phyloP scores from a whole-genome alignment of 257 asterid genomes.

The Salvia miltiorrhiza region DNA sequence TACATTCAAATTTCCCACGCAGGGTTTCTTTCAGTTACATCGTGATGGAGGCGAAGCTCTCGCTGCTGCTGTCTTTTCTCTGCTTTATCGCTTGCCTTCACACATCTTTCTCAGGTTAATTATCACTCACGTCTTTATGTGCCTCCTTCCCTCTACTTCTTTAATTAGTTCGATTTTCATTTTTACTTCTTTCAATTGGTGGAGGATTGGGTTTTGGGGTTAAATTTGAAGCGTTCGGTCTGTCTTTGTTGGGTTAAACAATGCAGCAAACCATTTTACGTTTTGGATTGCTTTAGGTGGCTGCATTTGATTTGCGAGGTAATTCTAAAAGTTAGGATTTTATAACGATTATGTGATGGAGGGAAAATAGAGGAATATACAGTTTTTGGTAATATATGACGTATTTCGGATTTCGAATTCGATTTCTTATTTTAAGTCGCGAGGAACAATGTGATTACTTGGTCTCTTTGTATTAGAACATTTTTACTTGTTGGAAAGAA shows the following conservation, averaged over 20 bases:
- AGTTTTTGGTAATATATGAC: neutral
- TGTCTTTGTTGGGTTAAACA: neutral
- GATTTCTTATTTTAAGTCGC: neutral
- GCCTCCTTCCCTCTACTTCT: neutral
- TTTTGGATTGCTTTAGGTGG: slow-evolving; percentile 7
- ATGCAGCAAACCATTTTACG: slow-evolving; percentile 1
- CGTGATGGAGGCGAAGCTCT: slow-evolving; percentile 52
- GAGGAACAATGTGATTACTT: neutral
- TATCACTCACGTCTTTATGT: neutral
- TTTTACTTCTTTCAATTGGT: neutral
- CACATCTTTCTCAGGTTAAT: slow-evolving; percentile 52
- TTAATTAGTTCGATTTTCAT: neutral
- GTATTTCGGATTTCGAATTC: neutral
- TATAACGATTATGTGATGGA: neutral
- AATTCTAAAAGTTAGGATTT: neutral
- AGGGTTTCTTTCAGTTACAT: slow-evolving; percentile 1
- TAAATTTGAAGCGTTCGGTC: neutral
- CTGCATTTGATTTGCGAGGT: slow-evolving; percentile 10
- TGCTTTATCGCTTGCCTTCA: slow-evolving; percentile 38
- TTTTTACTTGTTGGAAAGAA: neutral
- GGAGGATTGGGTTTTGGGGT: neutral
- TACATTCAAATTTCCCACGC: neutral
- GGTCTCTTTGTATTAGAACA: neutral
- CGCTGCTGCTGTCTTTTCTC: slow-evolving; percentile 31
- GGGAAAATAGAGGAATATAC: neutral